Conservation (phyloP, 2,329 filamentous ascomycete genomes). For the Claviceps sp. region DNA sequence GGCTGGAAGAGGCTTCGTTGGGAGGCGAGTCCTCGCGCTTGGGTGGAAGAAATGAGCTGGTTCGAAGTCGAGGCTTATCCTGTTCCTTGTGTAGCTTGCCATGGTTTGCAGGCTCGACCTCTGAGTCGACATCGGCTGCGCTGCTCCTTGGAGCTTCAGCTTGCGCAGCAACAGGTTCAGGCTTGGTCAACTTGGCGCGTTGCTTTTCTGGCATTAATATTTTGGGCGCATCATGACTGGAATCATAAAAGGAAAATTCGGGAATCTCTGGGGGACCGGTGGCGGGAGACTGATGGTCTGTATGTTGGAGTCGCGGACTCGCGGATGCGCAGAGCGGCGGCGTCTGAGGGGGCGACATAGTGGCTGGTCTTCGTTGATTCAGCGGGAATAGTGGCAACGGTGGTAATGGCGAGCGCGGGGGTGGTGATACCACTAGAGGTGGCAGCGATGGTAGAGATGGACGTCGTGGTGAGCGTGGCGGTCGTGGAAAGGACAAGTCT, state of each 20-base stretch:
- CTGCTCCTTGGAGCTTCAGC: not conserved
- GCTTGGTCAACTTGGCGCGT: conserved; percentile 12
- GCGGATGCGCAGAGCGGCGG: conserved; percentile 9
- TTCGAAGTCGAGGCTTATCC: conserved; percentile 15
- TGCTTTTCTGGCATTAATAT: conserved; percentile 16
- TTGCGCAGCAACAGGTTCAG: conserved; percentile 8
- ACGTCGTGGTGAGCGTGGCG: conserved; percentile 6
- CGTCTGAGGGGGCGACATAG: conserved; percentile 5
- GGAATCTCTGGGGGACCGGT: conserved; percentile 10
- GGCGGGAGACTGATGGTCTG: not conserved
- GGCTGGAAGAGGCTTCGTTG: not conserved
- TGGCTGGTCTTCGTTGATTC: conserved; percentile 14
- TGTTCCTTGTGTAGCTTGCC: conserved; percentile 21
- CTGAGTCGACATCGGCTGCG: not conserved
- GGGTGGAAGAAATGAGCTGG: conserved; percentile 19
- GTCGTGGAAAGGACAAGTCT: conserved; percentile 12
- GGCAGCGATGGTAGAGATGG: not conserved
- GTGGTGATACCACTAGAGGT: not conserved
- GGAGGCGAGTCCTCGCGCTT: conserved; percentile 11
- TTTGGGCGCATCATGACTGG: conserved; percentile 12
- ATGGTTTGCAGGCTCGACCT: conserved; percentile 9
- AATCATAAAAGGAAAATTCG: conserved; percentile 11
- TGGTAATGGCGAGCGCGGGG: not conserved
- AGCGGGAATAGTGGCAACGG: conserved; percentile 3
- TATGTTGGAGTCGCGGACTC: not conserved